Evolutionary conservation across 768 basidiomycete species (phyloP), one percentile per base, ranked within the genome.

Genomic region (Hirschioporus abietinus): DNA sequence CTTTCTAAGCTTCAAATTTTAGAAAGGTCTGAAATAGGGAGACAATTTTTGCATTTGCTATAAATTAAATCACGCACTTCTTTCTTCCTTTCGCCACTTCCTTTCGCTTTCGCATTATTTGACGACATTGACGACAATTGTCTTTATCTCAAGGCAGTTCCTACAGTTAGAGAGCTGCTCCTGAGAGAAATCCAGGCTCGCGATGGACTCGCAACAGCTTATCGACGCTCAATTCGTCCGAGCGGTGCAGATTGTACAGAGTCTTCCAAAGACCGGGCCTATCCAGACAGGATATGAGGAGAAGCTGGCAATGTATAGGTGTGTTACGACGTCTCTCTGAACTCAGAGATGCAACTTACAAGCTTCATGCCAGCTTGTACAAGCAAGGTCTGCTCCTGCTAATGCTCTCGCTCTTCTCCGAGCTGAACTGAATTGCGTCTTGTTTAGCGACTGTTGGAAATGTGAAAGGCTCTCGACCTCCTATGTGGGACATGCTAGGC

Each of bases 251-350:
- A 96, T 98, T 65, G 90, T 97, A 4, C 96, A 98, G 75, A 79
- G 91, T 66, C 80, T 97, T 35, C 95, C 96, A 0, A 96, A 96
- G 82, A 93, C 88, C 10, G 95, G 96, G 0, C 94, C 95, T 34
- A 95, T 98, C 72, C 95, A 97, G 76, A 97, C 95, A 0, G 92
- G 87, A 69, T 97, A 98, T 74, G 95, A 97, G 70, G 95, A 96
- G 75, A 98, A 98, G 76, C 79, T 98, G 17, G 85, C 87, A 12
- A 93, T 98, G 87, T 98, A 98, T 75, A 93, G 93, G 90, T 90
- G 68, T 35, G 84, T 74, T 23, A 10, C 27, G 12, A 15, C 52
- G 35, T 35, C 61, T 35, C 63, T 20, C 24, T 35, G 8, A 20
- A 20, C 12, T 24, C 23, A 23, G 24, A 34, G 24, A 17, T 61